Percentiles rank a stretch among this genome's conserved stretches.
Evolutionary conservation across 345 rosid genomes (phyloP).

Genomic region (Atalantia buxifolia): DNA sequence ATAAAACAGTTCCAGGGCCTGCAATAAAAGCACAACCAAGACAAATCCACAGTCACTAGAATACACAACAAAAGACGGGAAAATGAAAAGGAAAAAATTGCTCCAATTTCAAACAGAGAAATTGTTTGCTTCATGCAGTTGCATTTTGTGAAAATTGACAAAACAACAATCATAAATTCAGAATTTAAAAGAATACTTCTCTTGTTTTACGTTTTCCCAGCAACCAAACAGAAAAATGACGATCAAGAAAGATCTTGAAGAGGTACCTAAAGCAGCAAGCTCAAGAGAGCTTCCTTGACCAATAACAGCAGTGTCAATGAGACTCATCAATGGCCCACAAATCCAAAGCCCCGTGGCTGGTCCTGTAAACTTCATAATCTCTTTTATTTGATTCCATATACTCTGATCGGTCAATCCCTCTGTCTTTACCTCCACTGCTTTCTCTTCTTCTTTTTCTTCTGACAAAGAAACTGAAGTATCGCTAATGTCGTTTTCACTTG

Average conservation of each 20-base stretch:
- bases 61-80: not conserved
- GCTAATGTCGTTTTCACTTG: slow-evolving; percentile 7
- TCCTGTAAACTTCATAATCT: slow-evolving; percentile 78
- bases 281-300: slow-evolving; percentile 90
- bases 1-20: slow-evolving; percentile 59
- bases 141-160: not conserved
- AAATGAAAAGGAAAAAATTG: too few relatives aligned
- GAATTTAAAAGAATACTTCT: not conserved
- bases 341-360: slow-evolving; percentile 92
- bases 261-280: slow-evolving; percentile 87
- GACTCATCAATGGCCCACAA: slow-evolving; percentile 95
- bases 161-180: not conserved
- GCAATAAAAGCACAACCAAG: not conserved
- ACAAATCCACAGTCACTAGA: not conserved
- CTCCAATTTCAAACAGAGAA: not conserved
- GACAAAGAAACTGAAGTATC: slow-evolving; percentile 9
- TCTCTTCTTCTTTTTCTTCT: slow-evolving; percentile 8
- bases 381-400: slow-evolving; percentile 71
- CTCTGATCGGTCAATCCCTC: slow-evolving; percentile 57
- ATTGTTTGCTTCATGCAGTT: not conserved
- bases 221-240: slow-evolving; percentile 2
- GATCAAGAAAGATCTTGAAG: not conserved
- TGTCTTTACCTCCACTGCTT: slow-evolving; percentile 16
- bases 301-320: slow-evolving; percentile 81
- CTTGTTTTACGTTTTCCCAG: not conserved